Base-by-base conservation (phyloP, 805 yeast species). In the Nakazawaea wickerhamii region DNA sequence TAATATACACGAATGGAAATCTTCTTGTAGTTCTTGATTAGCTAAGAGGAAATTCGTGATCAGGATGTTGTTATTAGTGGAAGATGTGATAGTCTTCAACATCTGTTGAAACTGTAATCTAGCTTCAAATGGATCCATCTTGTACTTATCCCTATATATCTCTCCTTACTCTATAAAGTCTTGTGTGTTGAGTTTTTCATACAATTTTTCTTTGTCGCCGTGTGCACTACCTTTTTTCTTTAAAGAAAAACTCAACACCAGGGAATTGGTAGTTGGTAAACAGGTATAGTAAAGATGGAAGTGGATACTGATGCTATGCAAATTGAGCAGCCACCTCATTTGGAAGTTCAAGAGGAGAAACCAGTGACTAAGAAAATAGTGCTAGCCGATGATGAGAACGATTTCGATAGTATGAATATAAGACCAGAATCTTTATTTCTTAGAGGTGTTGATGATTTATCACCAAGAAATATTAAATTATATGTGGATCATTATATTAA, bases 91-190 rank as follows among this genome's bases (percentile, higher is more conserved):
- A 5, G 70, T 59, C 50, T 79, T 72, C 42, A 90, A 67, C 34
- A 79, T 74, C 51, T 80, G 85, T 5, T 78, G 70, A 53, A 90
- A 82, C 59, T 83, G 84, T 36, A 87, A 64, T 45, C 91, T 73
- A 4, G 90, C 89, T 55, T 87, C 96, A 59, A 91, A 86, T 1
- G 96, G 81, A 57, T 90, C 96, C 95, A 90, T 87, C 44, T 20
- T 21, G 9, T 25, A 7, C 13, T 3, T 20, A n/a, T 27, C 13
- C 19, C 13, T 28, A 8, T 36, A 17, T 26, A 15, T 27, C 19
- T 27, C 11, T 2, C 5, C 11, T 13, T 6, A 6, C 23, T 3
- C 20, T 11, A 19, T 34, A 26, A 2, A 2, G 13, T 30, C 30
- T 30, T 30, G 14, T 23, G 11, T 36, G 31, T 36, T 23, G 30